Evolutionary conservation across 805 yeast species (phyloP).

Genomic region (Pichia scutulata): DNA sequence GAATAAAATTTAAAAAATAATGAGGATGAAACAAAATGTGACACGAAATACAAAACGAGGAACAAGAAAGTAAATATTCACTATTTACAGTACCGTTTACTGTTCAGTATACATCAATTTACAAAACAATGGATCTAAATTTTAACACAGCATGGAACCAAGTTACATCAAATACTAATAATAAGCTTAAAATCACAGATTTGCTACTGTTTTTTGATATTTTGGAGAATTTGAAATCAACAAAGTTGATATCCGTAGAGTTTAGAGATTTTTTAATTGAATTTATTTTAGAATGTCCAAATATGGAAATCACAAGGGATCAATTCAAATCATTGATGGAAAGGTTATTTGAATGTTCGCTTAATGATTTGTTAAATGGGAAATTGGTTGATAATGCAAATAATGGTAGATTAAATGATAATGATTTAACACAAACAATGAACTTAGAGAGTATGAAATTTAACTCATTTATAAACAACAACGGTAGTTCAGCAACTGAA

Average conservation of each 20-base stretch:
- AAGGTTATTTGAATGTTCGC: constrained; percentile 11
- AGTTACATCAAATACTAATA: not conserved
- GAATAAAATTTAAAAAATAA: no score
- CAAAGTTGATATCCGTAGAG: constrained; percentile 11
- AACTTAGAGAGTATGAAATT: constrained; percentile 4
- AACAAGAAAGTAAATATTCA: not conserved
- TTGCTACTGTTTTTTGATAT: constrained; percentile 10
- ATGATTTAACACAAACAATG: constrained; percentile 6
- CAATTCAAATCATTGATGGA: constrained; percentile 15
- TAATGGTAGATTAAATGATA: not conserved
- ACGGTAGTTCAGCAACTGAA: not conserved
- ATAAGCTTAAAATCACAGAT: constrained; percentile 8
- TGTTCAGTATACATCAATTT: no score
- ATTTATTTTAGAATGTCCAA: constrained; percentile 11
- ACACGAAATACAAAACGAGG: not conserved
- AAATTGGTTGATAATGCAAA: not conserved
- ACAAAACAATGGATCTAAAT: not conserved
- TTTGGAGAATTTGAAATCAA: constrained; percentile 8
- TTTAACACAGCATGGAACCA: constrained; percentile 8
- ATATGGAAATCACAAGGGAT: constrained; percentile 3
- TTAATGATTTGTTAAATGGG: constrained; percentile 8
- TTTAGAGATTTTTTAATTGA: constrained; percentile 15
- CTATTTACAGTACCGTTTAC: not conserved
- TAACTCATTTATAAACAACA: constrained; percentile 1
- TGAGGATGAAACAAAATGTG: not conserved